A percentile compares a stretch with the other conserved stretches of the same genome.
Evolutionary conservation across 768 basidiomycete species (phyloP).

Genomic region (Boletus subcaerulescens): DNA sequence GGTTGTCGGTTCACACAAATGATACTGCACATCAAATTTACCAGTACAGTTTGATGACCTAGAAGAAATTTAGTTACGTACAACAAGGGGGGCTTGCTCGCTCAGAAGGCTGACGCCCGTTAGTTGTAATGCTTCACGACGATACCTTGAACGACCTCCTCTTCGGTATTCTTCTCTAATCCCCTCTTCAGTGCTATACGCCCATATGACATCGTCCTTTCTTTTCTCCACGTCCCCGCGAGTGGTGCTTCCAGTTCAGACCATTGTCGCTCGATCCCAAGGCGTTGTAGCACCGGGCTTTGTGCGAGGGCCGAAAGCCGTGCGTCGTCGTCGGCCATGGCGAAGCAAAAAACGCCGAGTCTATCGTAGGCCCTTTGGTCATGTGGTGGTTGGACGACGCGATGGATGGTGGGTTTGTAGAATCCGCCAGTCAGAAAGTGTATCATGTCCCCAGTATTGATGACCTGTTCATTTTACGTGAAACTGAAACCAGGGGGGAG

Average conservation of each 20-base stretch:
- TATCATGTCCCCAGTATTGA: constrained; percentile 59
- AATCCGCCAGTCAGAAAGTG: constrained; percentile 58
- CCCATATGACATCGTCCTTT: constrained; percentile 50
- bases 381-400: constrained; percentile 53
- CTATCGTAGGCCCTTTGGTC: constrained; percentile 49
- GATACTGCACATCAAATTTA: too few species aligned
- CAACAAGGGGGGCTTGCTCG: too few species aligned
- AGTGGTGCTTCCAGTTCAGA: constrained; percentile 42
- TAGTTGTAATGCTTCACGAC: constrained; percentile 58
- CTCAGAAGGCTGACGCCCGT: too few species aligned
- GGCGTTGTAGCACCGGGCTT: constrained; percentile 47
- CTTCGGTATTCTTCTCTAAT: constrained; percentile 44
- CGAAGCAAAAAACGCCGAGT: constrained; percentile 57
- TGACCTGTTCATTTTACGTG: constrained; percentile 35
- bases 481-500: background rate
- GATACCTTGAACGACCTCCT: constrained; percentile 52
- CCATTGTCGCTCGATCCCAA: constrained; percentile 38
- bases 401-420: constrained; percentile 58
- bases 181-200: constrained; percentile 39
- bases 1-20: too few species aligned
- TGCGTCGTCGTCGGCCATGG: constrained; percentile 49
- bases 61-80: too few species aligned
- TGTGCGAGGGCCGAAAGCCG: constrained; percentile 41
- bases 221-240: constrained; percentile 50
- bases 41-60: too few species aligned